Base-by-base conservation (phyloP, 2,329 filamentous ascomycete species). In the Cryphonectria carpinicola region DNA sequence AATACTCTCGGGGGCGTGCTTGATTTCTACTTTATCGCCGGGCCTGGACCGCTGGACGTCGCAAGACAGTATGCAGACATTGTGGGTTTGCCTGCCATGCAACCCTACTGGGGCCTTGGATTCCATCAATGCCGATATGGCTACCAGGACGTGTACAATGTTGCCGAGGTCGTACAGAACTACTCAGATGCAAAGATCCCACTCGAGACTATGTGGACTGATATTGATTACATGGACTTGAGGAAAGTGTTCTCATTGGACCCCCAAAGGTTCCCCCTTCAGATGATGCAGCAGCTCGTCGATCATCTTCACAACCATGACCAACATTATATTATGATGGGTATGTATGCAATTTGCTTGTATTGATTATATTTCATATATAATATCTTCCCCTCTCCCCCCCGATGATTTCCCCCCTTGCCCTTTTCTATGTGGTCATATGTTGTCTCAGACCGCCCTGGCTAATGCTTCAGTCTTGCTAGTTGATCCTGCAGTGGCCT, bases 1-100 rank as follows among this genome's bases (percentile, higher is more conserved):
- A 93, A 95, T 78, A 88, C 89, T 1, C 84, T 95, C 0, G 93
- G 93, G 8, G 93, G 93, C 13, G 86, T 95, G 28, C 78, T 96
- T 2, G 93, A 95, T 78, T 87, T 92, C 66, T 91, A 91, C 76
- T 91, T 92, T 76, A 75, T 91, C 13, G 84, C 87, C 11, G 90
- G 89, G 0, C 87, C 88, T 0, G 84, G 82, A 0, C 87, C 89
- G 0, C 80, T 87, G 54, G 86, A 89, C 14, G 88, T 90, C 0
- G 82, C 87, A 14, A 81, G 82, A 74, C 88, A 91, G 75, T 91
- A 91, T 73, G 82, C 87, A 0, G 83, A 87, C 70, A 79, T 90
- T 43, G 84, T 85, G 13, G 88, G 87, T 0, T 78, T 85, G 7
- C 87, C 89, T 1, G 83, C 85, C 2, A 90, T 91, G 86, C 84